Percentiles rank a stretch among this genome's conserved stretches.
These are phyloP conservation scores for Arthrinium phaeospermum DNA, from an alignment of 2,329 filamentous ascomycete genomes.

Conservation along the genomic window DNA sequence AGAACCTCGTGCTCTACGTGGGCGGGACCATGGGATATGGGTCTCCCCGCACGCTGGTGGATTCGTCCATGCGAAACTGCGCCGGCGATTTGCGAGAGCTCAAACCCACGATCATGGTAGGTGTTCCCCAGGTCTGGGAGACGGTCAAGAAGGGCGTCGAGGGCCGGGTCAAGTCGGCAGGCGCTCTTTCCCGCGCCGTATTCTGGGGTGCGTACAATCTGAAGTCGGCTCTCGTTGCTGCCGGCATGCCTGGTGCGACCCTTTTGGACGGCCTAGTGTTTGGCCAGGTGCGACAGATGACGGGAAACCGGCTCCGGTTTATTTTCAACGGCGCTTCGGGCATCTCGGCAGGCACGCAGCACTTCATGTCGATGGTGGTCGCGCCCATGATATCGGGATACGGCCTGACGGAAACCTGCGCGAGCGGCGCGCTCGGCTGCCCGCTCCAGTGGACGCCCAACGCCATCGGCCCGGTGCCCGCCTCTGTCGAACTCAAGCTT, in stretches of 20 bases:
- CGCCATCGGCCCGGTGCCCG: conserved; percentile 79
- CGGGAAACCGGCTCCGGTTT: conserved; percentile 85
- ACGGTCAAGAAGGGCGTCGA: conserved; percentile 95
- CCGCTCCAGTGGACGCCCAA: conserved; percentile 82
- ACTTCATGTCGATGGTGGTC: conserved; percentile 89
- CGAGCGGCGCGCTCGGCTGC: conserved; percentile 81
- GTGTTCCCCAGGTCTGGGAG: conserved; percentile 97
- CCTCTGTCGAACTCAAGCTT: conserved; percentile 84
- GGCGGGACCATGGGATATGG: conserved; percentile 94
- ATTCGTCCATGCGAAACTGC: conserved; percentile 85
- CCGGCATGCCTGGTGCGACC: conserved; percentile 68
- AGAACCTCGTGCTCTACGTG: conserved; percentile 88
- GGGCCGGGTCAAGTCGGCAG: conserved; percentile 74
- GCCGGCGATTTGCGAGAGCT: conserved; percentile 93
- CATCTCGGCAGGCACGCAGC: conserved; percentile 83
- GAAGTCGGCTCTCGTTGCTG: conserved; percentile 63
- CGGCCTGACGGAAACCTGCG: conserved; percentile 90
- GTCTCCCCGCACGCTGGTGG: conserved; percentile 85
- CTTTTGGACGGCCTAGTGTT: conserved; percentile 86
- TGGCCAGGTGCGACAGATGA: conserved; percentile 87
- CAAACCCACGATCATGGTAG: conserved; percentile 85
- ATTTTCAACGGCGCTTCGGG: conserved; percentile 95
- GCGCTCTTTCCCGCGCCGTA: conserved; percentile 72
- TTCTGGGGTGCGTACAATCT: conserved; percentile 73
- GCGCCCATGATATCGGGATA: conserved; percentile 96